These are phyloP conservation scores for Beta lomatogona DNA, from an alignment of 179 eudicot species.

Conservation along the genomic window DNA sequence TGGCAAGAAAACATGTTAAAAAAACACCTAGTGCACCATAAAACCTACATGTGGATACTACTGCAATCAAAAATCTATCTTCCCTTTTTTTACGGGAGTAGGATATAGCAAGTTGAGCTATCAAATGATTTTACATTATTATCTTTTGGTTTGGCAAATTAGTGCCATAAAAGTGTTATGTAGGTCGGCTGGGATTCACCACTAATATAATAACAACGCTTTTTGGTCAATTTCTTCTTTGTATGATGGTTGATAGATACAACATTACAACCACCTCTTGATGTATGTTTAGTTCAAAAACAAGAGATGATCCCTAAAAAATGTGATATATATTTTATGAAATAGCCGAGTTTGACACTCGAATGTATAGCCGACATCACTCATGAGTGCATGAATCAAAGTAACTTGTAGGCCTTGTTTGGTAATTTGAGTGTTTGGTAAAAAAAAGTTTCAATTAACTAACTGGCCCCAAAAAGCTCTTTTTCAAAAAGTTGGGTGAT, in stretches of 20 bases:
- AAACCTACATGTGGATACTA: constrained; percentile 2
- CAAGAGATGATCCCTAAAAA: background rate
- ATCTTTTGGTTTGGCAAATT: background rate
- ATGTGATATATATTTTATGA: no score
- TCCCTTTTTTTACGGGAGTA: background rate
- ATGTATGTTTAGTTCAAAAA: background rate
- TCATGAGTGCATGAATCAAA: no score
- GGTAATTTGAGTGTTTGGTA: no score
- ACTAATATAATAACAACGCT: background rate
- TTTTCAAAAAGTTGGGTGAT: no score
- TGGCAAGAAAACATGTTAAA: constrained; percentile 28
- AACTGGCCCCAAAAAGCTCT: no score
- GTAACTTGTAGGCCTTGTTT: no score
- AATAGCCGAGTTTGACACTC: no score
- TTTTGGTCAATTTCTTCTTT: background rate
- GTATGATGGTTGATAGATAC: background rate
- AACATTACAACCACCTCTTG: background rate
- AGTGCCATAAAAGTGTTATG: background rate
- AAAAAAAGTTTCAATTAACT: no score
- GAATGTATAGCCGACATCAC: no score
- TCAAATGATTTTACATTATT: constrained; percentile 7
- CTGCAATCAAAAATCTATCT: background rate
- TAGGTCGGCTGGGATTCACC: background rate
- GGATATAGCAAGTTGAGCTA: constrained; percentile 4
- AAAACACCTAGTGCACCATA: constrained; percentile 2